Percentiles rank a stretch among this genome's conserved stretches.
Evolutionary conservation across 768 basidiomycete genomes (phyloP).

Genomic region (Omphalotus guepiniiformis): DNA sequence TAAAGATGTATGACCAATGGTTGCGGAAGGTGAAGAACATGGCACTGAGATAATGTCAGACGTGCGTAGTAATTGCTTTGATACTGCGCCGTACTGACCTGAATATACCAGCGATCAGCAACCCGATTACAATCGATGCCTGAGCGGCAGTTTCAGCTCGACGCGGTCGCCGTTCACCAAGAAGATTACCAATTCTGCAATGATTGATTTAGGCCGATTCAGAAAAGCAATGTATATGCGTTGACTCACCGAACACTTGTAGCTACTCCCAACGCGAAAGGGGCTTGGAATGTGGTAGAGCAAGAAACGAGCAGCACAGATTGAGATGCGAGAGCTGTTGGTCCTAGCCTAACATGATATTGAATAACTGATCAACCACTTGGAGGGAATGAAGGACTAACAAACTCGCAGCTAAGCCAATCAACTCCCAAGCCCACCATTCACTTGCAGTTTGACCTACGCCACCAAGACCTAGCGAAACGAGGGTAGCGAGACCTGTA

Average conservation of each 20-base stretch:
- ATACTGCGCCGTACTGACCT: too few relatives aligned
- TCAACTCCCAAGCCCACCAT: slow-evolving; percentile 97
- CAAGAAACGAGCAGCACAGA: slow-evolving; percentile 77
- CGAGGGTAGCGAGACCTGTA: slow-evolving; percentile 62
- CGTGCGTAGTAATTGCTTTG: neutral
- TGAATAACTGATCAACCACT: neutral
- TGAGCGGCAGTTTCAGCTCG: slow-evolving; percentile 69
- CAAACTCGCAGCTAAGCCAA: slow-evolving; percentile 53
- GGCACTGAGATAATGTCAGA: slow-evolving; percentile 38
- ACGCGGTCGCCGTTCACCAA: slow-evolving; percentile 73
- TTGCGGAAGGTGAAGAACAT: slow-evolving; percentile 60
- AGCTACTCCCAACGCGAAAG: slow-evolving; percentile 78
- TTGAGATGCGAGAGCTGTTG: slow-evolving; percentile 80
- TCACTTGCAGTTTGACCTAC: slow-evolving; percentile 84
- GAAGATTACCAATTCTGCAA: slow-evolving; percentile 84
- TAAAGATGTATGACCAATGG: slow-evolving; percentile 73
- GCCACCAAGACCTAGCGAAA: slow-evolving; percentile 78
- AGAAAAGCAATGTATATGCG: neutral
- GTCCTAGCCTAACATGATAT: slow-evolving; percentile 54
- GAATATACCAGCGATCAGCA: slow-evolving; percentile 56
- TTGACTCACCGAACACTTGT: slow-evolving; percentile 71
- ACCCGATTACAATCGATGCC: slow-evolving; percentile 61
- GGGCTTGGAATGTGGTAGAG: slow-evolving; percentile 77
- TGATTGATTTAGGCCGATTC: neutral
- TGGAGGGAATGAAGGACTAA: slow-evolving; percentile 18